Base-by-base conservation (phyloP, 2,329 filamentous ascomycete species). In the Coniochaeta sp. region DNA sequence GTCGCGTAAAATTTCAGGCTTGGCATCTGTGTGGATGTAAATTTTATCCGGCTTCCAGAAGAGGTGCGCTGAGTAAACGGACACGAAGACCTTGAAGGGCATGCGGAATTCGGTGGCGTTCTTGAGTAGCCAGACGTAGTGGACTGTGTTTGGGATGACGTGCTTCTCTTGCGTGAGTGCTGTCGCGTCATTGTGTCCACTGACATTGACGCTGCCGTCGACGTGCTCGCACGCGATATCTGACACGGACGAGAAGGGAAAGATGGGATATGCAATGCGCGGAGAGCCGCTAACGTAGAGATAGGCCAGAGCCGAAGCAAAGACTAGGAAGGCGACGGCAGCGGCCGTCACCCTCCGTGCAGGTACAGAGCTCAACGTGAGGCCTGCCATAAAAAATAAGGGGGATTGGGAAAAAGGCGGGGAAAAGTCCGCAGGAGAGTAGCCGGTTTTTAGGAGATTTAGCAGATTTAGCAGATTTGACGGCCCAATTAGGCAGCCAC, bases 1-100 rank as follows among this genome's bases (percentile, higher is more conserved):
- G n/a, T 56, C 58, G 11, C 61, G 60, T 40, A 63, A 62, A 3
- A 66, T 33, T 1, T 61, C 61, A 1, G 60, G 62, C 1, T 26
- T 33, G 28, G 62, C 63, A 60, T 71, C 68, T 36, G 67, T 69
- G 59, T 71, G 69, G 57, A 69, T 63, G 57, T 67, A 69, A 58
- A 71, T 69, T 17, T 43, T 56, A 17, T 65, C 58, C 1, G 68
- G 68, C 6, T 56, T 36, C 57, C 67, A 57, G 61, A 62, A 64
- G 12, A 64, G 22, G 38, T 66, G 58, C 11, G 68, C 61, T 1
- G 68, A 65, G 60, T 68, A 70, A 31, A 68, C 33, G 33, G 66
- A 64, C 24, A 70, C 44, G 43, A 70, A 70, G 22, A 62, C 58
- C 26, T 63, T 63, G 62, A 70, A 70, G 28, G 58, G 59, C 34